A percentile compares a stretch with the other conserved stretches of the same genome.
Conservation (phyloP, 495 filamentous ascomycete species). For the Hyaloscypha finlandica region DNA sequence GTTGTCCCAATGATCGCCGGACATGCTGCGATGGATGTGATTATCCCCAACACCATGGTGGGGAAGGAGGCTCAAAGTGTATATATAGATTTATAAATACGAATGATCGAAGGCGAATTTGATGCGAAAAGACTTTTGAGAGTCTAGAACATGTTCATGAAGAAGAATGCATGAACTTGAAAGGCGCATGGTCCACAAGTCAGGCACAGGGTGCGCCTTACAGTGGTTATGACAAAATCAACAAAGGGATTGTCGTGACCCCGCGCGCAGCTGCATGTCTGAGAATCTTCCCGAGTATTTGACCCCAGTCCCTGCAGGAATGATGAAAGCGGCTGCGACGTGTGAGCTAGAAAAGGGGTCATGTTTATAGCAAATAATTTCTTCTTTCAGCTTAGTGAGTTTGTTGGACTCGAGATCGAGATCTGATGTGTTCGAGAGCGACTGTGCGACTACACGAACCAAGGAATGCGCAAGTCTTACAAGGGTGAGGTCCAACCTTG, state of each 20-base stretch:
- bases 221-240: neutral
- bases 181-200: neutral
- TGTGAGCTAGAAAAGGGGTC: neutral
- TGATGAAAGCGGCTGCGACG: neutral
- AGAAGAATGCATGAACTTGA: neutral
- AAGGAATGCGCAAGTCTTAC: neutral
- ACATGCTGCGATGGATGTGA: slow-evolving; percentile 52
- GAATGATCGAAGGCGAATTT: neutral
- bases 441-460: neutral
- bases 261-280: neutral
- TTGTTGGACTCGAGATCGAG: neutral
- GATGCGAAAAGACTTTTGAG: neutral
- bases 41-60: slow-evolving; percentile 26
- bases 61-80: neutral
- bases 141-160: neutral
- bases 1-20: slow-evolving; percentile 52
- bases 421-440: neutral
- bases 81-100: neutral
- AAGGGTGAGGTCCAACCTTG: neutral
- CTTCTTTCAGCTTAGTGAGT: neutral
- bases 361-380: neutral
- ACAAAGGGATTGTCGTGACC: neutral
- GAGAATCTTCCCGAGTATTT: neutral
- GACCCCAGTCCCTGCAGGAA: neutral
- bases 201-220: neutral